Conservation (phyloP, 495 filamentous ascomycete genomes). For the Pseudoneurospora amorphoporcata region DNA sequence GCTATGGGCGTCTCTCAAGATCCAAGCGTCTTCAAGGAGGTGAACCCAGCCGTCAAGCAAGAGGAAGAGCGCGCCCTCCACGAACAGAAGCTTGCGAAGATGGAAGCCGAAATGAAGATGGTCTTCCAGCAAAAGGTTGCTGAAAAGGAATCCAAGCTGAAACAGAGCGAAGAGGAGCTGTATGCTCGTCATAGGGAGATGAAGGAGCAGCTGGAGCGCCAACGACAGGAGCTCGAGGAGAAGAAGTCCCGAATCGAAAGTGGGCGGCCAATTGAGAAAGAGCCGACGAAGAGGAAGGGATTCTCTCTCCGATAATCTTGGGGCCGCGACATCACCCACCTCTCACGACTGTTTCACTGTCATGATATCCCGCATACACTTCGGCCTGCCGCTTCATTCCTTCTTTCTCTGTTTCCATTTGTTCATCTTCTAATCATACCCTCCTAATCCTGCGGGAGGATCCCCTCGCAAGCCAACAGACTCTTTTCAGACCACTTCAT, state of each 20-base stretch:
- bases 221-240: conserved; percentile 88
- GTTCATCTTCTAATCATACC: conserved; percentile 40
- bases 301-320: conserved; percentile 83
- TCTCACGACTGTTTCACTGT: conserved; percentile 35
- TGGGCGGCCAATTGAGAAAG: conserved; percentile 90
- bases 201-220: conserved; percentile 97
- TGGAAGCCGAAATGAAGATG: conserved; percentile 99
- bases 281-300: conserved; percentile 90
- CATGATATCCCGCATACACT: conserved; percentile 37
- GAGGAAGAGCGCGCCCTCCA: conserved; percentile 95
- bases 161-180: conserved; percentile 97
- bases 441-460: conserved; percentile 34
- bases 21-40: conserved; percentile 98
- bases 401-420: conserved; percentile 24
- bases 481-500: conserved; percentile 1
- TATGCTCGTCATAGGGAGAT: conserved; percentile 97
- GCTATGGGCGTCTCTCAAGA: conserved; percentile 97
- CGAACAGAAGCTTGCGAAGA: conserved; percentile 99
- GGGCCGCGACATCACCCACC: conserved; percentile 8
- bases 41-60: conserved; percentile 99
- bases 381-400: conserved; percentile 36
- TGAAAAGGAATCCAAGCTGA: conserved; percentile 98
- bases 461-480: conserved; percentile 16
- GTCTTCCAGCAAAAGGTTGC: conserved; percentile 99
- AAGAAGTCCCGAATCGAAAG: conserved; percentile 92